Base-by-base conservation (phyloP, 352 stramenopile species). In the Phytophthora agathidicida region DNA sequence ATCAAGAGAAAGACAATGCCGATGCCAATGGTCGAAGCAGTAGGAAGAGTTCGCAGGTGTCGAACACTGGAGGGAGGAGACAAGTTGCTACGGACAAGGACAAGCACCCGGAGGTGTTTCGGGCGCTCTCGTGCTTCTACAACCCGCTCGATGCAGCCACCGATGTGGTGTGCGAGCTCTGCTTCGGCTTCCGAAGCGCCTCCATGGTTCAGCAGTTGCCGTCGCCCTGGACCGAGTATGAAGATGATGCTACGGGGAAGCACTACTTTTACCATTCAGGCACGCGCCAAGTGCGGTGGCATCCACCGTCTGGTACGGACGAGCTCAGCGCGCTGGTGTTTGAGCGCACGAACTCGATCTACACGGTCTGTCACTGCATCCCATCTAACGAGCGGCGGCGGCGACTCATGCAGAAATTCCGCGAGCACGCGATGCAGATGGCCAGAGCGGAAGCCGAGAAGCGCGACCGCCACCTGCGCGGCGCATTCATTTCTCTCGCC, bases 321-420 rank as follows among this genome's bases (percentile, higher is more conserved):
- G 37, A 56, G 6, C 73, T 86, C 13, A 82, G 70, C 27, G 27
- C 63, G 13, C 39, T 79, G 19, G 80, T 88, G 1, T 90, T 88
- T 49, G 67, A 83, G 35, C 65, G 65, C 31, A 88, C 77, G 1
- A 86, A 84, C 43, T 85, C 80, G 6, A 62, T 86, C 7, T 70
- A 58, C 19, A 84, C 62, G n/a, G 61, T 90, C 5, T 90, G 77
- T 16, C 73, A 54, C 44, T 90, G 77, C 36, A 87, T 84, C 10
- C 80, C 75, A 28, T 87, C 80, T 23, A 66, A 67, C 19, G 73
- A 87, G 22, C 59, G 71, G 7, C 73, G 77, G 0, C 30, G 51
- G 1, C 68, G 73, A n/a, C 67, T 83, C 10, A 80, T 86, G 72
- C 62, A 83, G 28, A 83, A 86, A 45, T 85, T 88, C 27, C 63